Evolutionary conservation across 108 stramenopile genomes (phyloP), one percentile per base, ranked within the genome.

Genomic region (Conticribra weissflogii): DNA sequence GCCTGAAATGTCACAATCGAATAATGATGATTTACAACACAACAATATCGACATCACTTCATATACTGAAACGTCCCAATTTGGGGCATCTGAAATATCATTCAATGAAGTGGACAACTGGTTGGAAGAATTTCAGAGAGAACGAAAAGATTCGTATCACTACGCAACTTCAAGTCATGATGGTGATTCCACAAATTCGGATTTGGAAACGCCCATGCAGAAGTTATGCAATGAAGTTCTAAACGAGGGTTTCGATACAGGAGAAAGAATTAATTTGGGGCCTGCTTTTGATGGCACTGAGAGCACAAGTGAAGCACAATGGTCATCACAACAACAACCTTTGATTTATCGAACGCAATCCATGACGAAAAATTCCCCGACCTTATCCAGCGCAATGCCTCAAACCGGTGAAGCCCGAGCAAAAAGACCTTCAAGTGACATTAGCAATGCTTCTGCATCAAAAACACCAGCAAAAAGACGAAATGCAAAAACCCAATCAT

Each of bases 401-500:
- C 5, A 9, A 9, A 12, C 12, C 12, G 12, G 8, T 41, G 36
- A 41, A 28, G 47, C 27, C 27, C 14, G 49, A 48, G 25, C 62
- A 15, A 63, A 63, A 50, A 41, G 62, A 28, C 25, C 62, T 30
- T 46, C 48, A 9, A 63, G 62, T 49, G 62, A 63, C 7, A 48
- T 63, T 18, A 30, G 47, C 48, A 25, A 63, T 18, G 14, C 48
- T 63, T 50, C 62, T n/a, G 29, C 48, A 48, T 45, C 55, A 2
- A 69, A 69, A 25, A 27, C 49, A 30, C 2, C 31, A 17, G 24
- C 34, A 1, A 63, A 63, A 49, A 23, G 62, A 28, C 62, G 62
- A 3, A 48, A 24, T 33, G 62, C 14, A 0, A 63, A 48, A 29
- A 17, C 45, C 32, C 69, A 52, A 52, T 19, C 59, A 4, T 45